A percentile compares a stretch with the other conserved stretches of the same genome.
Conservation (phyloP, 1,284 basidiomycete species). For the Apiotrichum sp. region DNA sequence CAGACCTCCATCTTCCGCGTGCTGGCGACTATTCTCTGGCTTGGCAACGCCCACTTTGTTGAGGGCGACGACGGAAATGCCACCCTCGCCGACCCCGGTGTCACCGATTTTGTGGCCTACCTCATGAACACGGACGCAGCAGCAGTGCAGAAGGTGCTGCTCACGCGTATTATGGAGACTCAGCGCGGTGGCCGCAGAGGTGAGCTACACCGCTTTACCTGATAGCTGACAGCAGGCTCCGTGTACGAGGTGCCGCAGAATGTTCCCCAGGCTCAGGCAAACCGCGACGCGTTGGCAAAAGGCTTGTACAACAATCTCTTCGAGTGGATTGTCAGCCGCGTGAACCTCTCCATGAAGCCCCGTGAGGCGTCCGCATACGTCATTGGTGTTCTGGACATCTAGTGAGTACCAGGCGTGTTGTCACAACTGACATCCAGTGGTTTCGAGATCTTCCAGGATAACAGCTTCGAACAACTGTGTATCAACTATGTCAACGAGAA, state of each 20-base stretch:
- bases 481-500: conserved; percentile 99
- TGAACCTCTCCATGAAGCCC: conserved; percentile 97
- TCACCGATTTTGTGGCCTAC: conserved; percentile 94
- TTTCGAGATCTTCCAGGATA: conserved; percentile 97
- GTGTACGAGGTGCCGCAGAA: conserved; percentile 96
- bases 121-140: conserved; percentile 80
- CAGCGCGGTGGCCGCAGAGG: conserved; percentile 84
- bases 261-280: conserved; percentile 79
- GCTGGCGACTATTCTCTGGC: conserved; percentile 88
- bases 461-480: conserved; percentile 97
- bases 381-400: conserved; percentile 96
- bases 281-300: conserved; percentile 87
- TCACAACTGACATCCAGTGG: conserved; percentile 43
- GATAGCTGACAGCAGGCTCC: conserved; percentile 51
- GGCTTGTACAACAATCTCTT: conserved; percentile 99
- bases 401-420: conserved; percentile 45
- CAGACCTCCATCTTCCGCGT: conserved; percentile 91
- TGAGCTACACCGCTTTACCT: conserved; percentile 13
- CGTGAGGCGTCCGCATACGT: conserved; percentile 68
- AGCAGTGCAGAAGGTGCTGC: conserved; percentile 78
- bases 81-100: conserved; percentile 68
- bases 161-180: conserved; percentile 84
- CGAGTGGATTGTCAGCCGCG: conserved; percentile 96
- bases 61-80: conserved; percentile 90
- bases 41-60: conserved; percentile 87